phyloP scores from a whole-genome alignment of 2,329 filamentous ascomycete species.

The Aspergillus spinulosporus region DNA sequence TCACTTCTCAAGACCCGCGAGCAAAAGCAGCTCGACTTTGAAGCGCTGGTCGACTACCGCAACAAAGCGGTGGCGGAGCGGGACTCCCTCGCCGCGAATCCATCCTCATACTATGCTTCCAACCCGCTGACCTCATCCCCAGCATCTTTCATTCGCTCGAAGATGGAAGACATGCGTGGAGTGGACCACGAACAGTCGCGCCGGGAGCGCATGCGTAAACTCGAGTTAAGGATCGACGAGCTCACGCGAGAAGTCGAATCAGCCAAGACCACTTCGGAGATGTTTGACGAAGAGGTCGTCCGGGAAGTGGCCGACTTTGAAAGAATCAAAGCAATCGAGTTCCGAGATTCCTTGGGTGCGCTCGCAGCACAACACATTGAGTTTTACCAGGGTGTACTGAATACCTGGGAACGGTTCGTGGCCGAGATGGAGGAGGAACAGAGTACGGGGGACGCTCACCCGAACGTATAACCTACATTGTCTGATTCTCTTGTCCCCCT shows the following conservation, averaged over 20 bases:
- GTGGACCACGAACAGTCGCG: slow-evolving; percentile 94
- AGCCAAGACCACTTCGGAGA: slow-evolving; percentile 81
- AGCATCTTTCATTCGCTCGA: slow-evolving; percentile 83
- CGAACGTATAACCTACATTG: background rate
- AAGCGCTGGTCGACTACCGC: slow-evolving; percentile 92
- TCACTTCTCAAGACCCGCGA: slow-evolving; percentile 87
- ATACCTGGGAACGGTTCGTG: slow-evolving; percentile 89
- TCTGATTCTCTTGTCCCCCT: background rate
- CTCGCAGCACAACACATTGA: slow-evolving; percentile 81
- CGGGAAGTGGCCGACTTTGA: slow-evolving; percentile 93
- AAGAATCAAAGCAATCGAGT: slow-evolving; percentile 91
- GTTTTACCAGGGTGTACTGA: slow-evolving; percentile 78
- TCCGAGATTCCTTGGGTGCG: slow-evolving; percentile 79
- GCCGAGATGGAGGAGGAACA: slow-evolving; percentile 75
- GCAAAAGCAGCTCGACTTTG: slow-evolving; percentile 97
- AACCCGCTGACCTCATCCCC: slow-evolving; percentile 62
- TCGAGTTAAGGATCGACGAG: slow-evolving; percentile 90
- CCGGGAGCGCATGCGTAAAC: slow-evolving; percentile 80
- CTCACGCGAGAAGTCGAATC: slow-evolving; percentile 85
- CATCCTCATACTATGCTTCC: slow-evolving; percentile 58
- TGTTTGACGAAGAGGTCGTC: slow-evolving; percentile 95
- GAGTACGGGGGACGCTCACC: slow-evolving; percentile 19
- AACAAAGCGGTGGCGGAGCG: slow-evolving; percentile 86
- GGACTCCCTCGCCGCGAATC: slow-evolving; percentile 71
- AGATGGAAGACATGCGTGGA: slow-evolving; percentile 93